Base-by-base conservation (phyloP, 352 stramenopile genomes). In the Saprolegnia diclina region DNA sequence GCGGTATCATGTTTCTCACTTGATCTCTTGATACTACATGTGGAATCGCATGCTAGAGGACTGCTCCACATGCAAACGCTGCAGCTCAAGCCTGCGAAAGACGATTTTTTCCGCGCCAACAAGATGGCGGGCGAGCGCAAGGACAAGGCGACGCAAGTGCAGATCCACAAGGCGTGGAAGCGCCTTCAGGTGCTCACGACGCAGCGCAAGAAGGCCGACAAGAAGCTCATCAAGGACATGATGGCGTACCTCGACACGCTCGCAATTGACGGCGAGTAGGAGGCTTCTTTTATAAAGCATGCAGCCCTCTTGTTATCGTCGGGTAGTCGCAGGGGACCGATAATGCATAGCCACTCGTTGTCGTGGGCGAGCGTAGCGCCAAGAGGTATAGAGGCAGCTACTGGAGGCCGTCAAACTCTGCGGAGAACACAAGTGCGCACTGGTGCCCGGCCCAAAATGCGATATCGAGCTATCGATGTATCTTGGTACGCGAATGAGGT, bases 161-260 rank as follows among this genome's bases (percentile, higher is more conserved):
- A 67, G 65, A 86, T 94, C 42, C 65, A 76, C 1, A 73, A 73
- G 22, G 82, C 86, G 44, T 94, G 91, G 79, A 89, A 88, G 72
- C 80, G 77, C 14, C 72, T 94, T 50, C 81, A 92, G 71, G 68
- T 78, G 40, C 74, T 92, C 61, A 78, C 89, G 64, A 74, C 77
- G 5, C 87, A 81, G 71, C 91, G 89, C 64, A 94, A 94, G 73
- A 85, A 82, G 46, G 64, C 88, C 45, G 84, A 94, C 75, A 90
- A 90, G 73, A 88, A 83, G 62, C 67, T 91, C 48, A 79, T 92
- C 68, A 94, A 94, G 71, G 79, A 92, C 65, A 90, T 94, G 81
- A 74, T 94, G 29, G 77, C 75, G 42, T 94, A 94, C 69, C 68
- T 94, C 44, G 81, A 85, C 29, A 88, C 80, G 18, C 82, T 94